Base-by-base conservation (phyloP, 2,329 filamentous ascomycete species). In the Mollisia scopiformis region DNA sequence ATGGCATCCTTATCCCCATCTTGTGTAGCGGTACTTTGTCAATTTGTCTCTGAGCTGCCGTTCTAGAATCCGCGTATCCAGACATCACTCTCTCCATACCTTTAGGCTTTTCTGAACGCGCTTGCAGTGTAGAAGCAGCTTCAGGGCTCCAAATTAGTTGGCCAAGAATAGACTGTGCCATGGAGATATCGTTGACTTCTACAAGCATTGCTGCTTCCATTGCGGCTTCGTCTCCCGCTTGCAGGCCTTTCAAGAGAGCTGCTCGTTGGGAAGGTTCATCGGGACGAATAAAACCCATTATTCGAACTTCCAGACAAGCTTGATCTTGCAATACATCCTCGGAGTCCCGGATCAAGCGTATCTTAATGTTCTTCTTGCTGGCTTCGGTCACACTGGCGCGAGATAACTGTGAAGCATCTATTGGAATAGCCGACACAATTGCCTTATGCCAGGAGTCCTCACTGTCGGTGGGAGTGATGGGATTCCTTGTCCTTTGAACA, bases 231-330 rank as follows among this genome's bases (percentile, higher is more conserved):
- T 73, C 21, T 71, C 79, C 69, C 69, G 74, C 16, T 73, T 72
- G 0, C 77, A 78, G 2, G 67, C 74, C 84, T 82, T 70, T 72
- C 6, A 76, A 74, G 2, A 83, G 73, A 2, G 73, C 77, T 2
- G 85, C 72, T 53, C 80, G 84, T 7, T 62, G 65, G 14, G 50
- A 39, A 0, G 67, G 70, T 0, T 76, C 62, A 2, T 76, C 69
- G 0, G 77, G 74, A 28, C 82, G 82, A 1, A 90, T 69, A 35
- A 83, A 87, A 0, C 84, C 87, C 83, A 90, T 85, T 3, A 89
- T 69, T 1, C 86, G 72, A 5, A 89, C 70, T 28, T 83, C 79
- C 2, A 90, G 57, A 46, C 75, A 77, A 0, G 75, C 66, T 5
- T 76, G 75, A 41, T 79, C 72, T 52, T 86, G 81, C 0, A 72